Conservation (phyloP, 2,329 filamentous ascomycete genomes). For the Coleophoma crateriformis region DNA sequence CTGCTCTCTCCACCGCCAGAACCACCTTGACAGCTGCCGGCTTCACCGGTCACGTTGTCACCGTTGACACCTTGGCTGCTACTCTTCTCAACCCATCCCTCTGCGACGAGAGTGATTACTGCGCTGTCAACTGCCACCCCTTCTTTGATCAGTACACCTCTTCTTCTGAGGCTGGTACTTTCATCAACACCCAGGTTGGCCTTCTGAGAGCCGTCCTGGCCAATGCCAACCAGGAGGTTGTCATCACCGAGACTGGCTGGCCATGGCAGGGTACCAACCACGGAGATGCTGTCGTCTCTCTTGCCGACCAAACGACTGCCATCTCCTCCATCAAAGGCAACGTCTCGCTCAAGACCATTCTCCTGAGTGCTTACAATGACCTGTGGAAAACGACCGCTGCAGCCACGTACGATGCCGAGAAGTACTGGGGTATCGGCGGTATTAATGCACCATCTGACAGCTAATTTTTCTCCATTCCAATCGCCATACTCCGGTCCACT, state of each 20-base stretch:
- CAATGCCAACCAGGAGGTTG: constrained; percentile 47
- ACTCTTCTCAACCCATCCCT: constrained; percentile 62
- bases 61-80: constrained; percentile 73
- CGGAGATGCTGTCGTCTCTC: constrained; percentile 60
- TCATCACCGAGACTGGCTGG: constrained; percentile 85
- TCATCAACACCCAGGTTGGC: constrained; percentile 52
- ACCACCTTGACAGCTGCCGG: constrained; percentile 52
- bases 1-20: constrained; percentile 53
- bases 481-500: background rate
- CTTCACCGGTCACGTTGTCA: constrained; percentile 69
- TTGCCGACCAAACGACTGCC: constrained; percentile 61
- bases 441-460: constrained; percentile 15
- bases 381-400: constrained; percentile 65
- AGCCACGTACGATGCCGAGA: constrained; percentile 64
- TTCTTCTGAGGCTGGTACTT: constrained; percentile 59
- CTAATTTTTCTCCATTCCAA: background rate
- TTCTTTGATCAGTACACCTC: constrained; percentile 68
- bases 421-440: constrained; percentile 66
- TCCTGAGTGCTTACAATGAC: constrained; percentile 79
- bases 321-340: constrained; percentile 56
- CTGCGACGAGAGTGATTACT: constrained; percentile 71
- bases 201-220: constrained; percentile 36
- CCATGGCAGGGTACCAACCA: constrained; percentile 64
- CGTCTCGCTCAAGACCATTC: constrained; percentile 50
- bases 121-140: constrained; percentile 75